These are phyloP conservation scores for Lasiosphaeria ovina DNA, from an alignment of 495 filamentous ascomycete species.

Conservation along the genomic window DNA sequence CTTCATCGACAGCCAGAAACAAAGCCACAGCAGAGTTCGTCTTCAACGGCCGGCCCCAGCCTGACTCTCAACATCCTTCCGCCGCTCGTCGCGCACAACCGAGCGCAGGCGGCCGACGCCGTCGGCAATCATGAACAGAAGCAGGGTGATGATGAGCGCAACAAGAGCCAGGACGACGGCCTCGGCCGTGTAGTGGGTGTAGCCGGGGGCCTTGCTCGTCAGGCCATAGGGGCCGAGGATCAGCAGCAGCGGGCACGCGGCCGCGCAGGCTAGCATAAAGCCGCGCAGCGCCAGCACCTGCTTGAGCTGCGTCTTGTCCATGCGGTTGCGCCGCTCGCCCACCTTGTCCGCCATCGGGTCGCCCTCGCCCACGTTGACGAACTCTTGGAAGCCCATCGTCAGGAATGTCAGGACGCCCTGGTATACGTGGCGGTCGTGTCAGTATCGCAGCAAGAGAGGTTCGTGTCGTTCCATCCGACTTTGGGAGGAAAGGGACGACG, in stretches of 20 bases:
- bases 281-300: background rate
- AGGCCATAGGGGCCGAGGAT: background rate
- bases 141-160: background rate
- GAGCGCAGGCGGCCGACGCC: background rate
- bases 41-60: too few species aligned
- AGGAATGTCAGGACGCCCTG: slow-evolving; percentile 7
- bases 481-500: too few species aligned
- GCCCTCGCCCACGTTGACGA: slow-evolving; percentile 1
- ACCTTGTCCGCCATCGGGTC: background rate
- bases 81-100: too few species aligned
- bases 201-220: background rate
- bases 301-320: background rate
- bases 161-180: slow-evolving; percentile 1
- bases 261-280: background rate
- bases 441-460: background rate
- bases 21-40: too few species aligned
- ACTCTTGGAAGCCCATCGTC: slow-evolving; percentile 3
- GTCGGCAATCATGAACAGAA: background rate
- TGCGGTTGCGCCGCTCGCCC: slow-evolving; percentile 2
- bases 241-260: slow-evolving; percentile 2
- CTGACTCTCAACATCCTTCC: too few species aligned
- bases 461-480: too few species aligned
- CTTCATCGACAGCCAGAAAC: too few species aligned
- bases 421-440: background rate
- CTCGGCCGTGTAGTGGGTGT: slow-evolving; percentile 5